Evolutionary conservation across 2,329 filamentous ascomycete species (phyloP).

Genomic region (Cercospora sp.): DNA sequence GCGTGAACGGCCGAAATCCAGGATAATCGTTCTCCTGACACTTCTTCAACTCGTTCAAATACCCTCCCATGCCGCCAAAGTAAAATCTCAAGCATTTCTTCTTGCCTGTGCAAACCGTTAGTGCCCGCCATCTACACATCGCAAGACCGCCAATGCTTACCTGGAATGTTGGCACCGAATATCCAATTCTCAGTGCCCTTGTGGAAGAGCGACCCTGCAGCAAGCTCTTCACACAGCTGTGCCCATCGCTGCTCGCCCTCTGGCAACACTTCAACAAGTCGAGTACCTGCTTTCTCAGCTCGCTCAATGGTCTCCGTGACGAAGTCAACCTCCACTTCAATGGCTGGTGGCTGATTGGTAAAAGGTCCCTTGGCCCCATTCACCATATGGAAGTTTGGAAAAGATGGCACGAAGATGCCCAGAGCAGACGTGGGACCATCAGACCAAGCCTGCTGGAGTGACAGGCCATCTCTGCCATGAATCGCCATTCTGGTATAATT

Average conservation of each 20-base stretch:
- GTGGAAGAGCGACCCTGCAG: slow-evolving; percentile 32
- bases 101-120: slow-evolving; percentile 27
- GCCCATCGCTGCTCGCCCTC: slow-evolving; percentile 36
- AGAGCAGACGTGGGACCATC: slow-evolving; percentile 40
- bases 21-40: slow-evolving; percentile 22
- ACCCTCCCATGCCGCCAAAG: slow-evolving; percentile 32
- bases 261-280: slow-evolving; percentile 32
- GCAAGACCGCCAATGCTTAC: background rate
- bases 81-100: slow-evolving; percentile 29
- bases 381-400: slow-evolving; percentile 47
- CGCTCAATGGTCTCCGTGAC: slow-evolving; percentile 27
- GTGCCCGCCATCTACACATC: background rate
- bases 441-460: slow-evolving; percentile 39
- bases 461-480: slow-evolving; percentile 32
- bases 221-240: slow-evolving; percentile 31
- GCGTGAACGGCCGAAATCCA: slow-evolving; percentile 27
- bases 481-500: slow-evolving; percentile 39
- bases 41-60: slow-evolving; percentile 25
- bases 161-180: slow-evolving; percentile 33
- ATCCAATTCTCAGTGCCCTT: slow-evolving; percentile 36
- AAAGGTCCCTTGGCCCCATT: slow-evolving; percentile 45
- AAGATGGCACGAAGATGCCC: slow-evolving; percentile 37
- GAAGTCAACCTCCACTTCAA: slow-evolving; percentile 40
- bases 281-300: slow-evolving; percentile 25
- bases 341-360: slow-evolving; percentile 40